Conservation (phyloP, 192 early-diverging fungal genomes). For the Phycomyces blakesleeanus region DNA sequence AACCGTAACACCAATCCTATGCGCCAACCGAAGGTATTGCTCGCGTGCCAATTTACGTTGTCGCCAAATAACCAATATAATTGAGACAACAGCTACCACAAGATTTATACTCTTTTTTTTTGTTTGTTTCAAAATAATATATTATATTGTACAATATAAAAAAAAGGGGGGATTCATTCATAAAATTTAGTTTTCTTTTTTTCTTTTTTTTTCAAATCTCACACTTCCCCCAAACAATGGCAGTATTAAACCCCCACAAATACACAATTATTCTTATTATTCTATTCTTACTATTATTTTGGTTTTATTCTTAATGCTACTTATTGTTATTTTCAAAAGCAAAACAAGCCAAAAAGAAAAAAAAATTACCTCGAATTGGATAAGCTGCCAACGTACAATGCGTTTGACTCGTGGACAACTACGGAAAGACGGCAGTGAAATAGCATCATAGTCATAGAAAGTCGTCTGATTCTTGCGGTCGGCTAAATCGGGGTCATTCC, state of each 20-base stretch:
- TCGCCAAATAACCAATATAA: slow-evolving; percentile 31
- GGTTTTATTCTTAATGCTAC: no score
- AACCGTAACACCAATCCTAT: slow-evolving; percentile 30
- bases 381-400: slow-evolving; percentile 21
- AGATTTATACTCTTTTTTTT: slow-evolving; percentile 33
- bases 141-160: no score
- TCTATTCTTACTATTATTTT: no score
- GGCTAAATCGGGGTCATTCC: slow-evolving; percentile 20
- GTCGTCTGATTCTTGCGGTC: slow-evolving; percentile 14
- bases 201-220: no score
- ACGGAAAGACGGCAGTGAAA: slow-evolving; percentile 25
- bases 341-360: neutral
- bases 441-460: slow-evolving; percentile 23
- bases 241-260: no score
- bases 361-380: slow-evolving; percentile 29
- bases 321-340: neutral
- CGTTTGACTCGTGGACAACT: slow-evolving; percentile 29
- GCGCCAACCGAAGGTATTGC: slow-evolving; percentile 34
- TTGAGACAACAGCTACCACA: slow-evolving; percentile 20
- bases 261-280: no score
- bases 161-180: no score
- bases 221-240: neutral
- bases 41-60: slow-evolving; percentile 33
- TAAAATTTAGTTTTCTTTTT: no score
- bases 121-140: no score